Evolutionary conservation across 2,329 filamentous ascomycete species (phyloP).

Genomic region (Trichoderma harzianum): DNA sequence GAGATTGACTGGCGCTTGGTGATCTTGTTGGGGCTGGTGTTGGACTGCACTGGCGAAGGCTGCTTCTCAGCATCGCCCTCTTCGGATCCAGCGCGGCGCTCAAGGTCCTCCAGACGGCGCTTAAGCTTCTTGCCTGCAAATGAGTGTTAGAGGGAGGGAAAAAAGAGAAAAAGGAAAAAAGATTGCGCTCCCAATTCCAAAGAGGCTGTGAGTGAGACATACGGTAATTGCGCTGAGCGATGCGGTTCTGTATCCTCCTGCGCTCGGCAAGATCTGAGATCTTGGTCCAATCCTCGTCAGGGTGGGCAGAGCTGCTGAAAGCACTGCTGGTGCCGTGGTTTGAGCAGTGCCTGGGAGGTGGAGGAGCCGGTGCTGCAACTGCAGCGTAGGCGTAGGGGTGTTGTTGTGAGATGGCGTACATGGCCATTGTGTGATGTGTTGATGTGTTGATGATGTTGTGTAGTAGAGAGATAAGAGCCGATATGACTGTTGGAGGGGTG

Average conservation of each 20-base stretch:
- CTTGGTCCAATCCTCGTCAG: constrained; percentile 98
- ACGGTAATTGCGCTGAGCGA: constrained; percentile 98
- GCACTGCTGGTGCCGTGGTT: constrained; percentile 84
- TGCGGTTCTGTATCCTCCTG: constrained; percentile 91
- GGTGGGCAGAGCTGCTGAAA: constrained; percentile 89
- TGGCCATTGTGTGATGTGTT: constrained; percentile 30
- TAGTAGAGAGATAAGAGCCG: neutral
- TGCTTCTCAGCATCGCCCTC: constrained; percentile 46
- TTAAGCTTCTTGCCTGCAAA: constrained; percentile 82
- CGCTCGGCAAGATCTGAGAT: constrained; percentile 95
- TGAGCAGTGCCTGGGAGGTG: constrained; percentile 63
- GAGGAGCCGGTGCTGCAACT: constrained; percentile 19
- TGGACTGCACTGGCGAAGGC: constrained; percentile 28
- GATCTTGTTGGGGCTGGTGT: constrained; percentile 34
- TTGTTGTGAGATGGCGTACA: constrained; percentile 37
- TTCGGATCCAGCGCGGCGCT: constrained; percentile 66
- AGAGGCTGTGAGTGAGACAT: constrained; percentile 37
- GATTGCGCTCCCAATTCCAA: neutral
- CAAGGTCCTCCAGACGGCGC: constrained; percentile 80
- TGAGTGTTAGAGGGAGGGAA: constrained; percentile 20
- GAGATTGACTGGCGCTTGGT: constrained; percentile 41
- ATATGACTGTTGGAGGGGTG: constrained; percentile 9
- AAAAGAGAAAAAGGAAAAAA: neutral
- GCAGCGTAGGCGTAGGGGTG: constrained; percentile 33
- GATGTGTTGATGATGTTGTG: constrained; percentile 5